Evolutionary conservation across 1,284 basidiomycete genomes (phyloP), one percentile per base, ranked within the genome.

Genomic region (Heterobasidion parviporum): DNA sequence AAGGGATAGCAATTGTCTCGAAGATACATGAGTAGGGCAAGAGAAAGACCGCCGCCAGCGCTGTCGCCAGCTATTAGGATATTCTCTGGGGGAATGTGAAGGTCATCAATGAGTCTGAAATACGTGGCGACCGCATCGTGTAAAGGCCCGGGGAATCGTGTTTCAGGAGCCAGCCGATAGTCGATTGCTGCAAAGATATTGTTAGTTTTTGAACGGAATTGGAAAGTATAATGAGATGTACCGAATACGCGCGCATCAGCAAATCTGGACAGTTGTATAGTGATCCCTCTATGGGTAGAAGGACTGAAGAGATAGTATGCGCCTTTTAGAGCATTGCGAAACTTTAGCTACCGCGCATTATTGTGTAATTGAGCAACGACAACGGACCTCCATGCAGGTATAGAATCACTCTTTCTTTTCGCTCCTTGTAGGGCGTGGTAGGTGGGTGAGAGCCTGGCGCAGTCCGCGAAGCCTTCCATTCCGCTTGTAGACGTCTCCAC

Each of bases 291-390:
- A 69, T 98, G 94, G 0, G 92, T 93, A n/a, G 94, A 91, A 15
- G 96, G 91, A 63, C 90, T 94, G 62, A 93, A 95, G 58, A 92
- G 79, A 68, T 94, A 98, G 69, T 98, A 98, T 52, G 95, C 95
- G 51, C 92, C 89, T 89, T 58, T 15, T 35, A 15, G 12, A 45
- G 55, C 44, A 32, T 52, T 48, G 38, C 47, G 33, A 34, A n/a
- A 47, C 10, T 51, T 36, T 48, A 50, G 34, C 10, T 1, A 26
- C 26, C 26, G 26, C 26, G 26, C 4, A 26, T 6, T 5, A 26
- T 5, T 5, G 26, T 26, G 4, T 26, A 26, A 26, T 26, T 26
- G 26, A 26, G 26, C 26, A 26, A 26, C 26, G 26, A 26, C 26
- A 6, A 26, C 26, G 26, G 26, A 83, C 92, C 96, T 54, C 96